Base-by-base conservation (phyloP, 1,284 basidiomycete genomes). In the Amylostereum areolatum region DNA sequence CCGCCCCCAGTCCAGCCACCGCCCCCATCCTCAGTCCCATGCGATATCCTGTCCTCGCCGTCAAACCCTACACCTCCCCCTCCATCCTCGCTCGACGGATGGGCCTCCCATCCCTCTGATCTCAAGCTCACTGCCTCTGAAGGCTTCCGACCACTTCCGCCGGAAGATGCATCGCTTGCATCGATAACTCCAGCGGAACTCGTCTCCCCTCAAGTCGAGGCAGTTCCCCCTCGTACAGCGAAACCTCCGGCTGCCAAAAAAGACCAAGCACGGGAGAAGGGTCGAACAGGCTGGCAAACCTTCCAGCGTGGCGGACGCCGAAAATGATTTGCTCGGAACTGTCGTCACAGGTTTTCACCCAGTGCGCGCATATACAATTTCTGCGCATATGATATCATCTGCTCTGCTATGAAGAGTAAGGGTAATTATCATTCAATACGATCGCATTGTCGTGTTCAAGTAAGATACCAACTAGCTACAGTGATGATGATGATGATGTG, bases 381-480 rank as follows among this genome's bases (percentile, higher is more conserved):
- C 34, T 35, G 8, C 9, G 18, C 18, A 35, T 35, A 9, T 8
- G n/a, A 8, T 35, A n/a, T 35, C 34, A 35, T 35, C 8, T n/a
- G 34, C 34, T 8, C 34, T 35, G 9, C 34, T 35, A 35, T n/a
- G 34, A n/a, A 46, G 28, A 2, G 28, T 27, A 9, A 52, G 10
- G 5, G 12, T 32, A 12, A 7, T 29, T 30, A 32, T 44, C 5
- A 35, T 33, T 28, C 45, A 28, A 25, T 12, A 12, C 43, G 28
- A 43, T 30, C 34, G 52, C 52, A 50, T 42, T 48, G 50, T 56
- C 55, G 24, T 51, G 51, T 56, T 56, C 48, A 47, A 64, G 61
- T 61, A 63, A 60, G 57, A 54, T 64, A 66, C 63, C 63, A 62
- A 62, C 60, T 65, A 66, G 60, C 61, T 68, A 66, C 66, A 66